Percentiles rank a stretch among this genome's conserved stretches.
These are phyloP conservation scores for Sphagnurus paluster DNA, from an alignment of 1,284 basidiomycete genomes.

Conservation along the genomic window DNA sequence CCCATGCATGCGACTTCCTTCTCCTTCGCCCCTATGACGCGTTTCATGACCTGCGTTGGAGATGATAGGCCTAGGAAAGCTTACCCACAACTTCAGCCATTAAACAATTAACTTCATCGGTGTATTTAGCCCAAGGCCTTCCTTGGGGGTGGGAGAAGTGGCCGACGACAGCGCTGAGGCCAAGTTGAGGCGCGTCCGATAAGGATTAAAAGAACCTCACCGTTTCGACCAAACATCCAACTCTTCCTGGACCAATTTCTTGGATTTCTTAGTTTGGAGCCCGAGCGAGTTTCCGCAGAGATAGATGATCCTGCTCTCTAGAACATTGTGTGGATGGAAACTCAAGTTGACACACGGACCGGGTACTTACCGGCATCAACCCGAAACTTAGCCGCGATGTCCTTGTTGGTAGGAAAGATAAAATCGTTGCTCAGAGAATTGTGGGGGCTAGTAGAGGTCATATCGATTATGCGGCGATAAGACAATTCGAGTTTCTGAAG, in stretches of 20 bases:
- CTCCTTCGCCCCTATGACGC: constrained; percentile 71
- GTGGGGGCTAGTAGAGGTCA: constrained; percentile 25
- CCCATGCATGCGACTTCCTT: constrained; percentile 93
- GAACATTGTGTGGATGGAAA: constrained; percentile 17
- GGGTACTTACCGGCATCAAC: constrained; percentile 35
- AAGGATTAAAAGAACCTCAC: constrained; percentile 44
- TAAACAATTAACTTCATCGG: constrained; percentile 72
- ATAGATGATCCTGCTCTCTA: constrained; percentile 70
- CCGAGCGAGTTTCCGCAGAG: constrained; percentile 98
- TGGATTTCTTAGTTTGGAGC: constrained; percentile 74
- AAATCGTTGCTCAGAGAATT: constrained; percentile 57
- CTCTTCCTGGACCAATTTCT: constrained; percentile 80
- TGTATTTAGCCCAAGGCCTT: constrained; percentile 84
- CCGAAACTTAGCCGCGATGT: constrained; percentile 49
- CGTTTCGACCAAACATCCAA: constrained; percentile 83
- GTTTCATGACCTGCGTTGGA: constrained; percentile 21
- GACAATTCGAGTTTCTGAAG: constrained; percentile 20
- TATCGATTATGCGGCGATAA: background rate
- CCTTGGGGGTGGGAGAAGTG: constrained; percentile 89
- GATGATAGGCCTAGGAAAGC: constrained; percentile 23
- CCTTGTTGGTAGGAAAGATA: constrained; percentile 58
- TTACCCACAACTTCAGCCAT: constrained; percentile 84
- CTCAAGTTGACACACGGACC: background rate
- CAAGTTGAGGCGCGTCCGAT: constrained; percentile 6
- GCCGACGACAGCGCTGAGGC: constrained; percentile 79